Evolutionary conservation across 208 protist genomes (phyloP).

Genomic region (Trypanosoma caninum): DNA sequence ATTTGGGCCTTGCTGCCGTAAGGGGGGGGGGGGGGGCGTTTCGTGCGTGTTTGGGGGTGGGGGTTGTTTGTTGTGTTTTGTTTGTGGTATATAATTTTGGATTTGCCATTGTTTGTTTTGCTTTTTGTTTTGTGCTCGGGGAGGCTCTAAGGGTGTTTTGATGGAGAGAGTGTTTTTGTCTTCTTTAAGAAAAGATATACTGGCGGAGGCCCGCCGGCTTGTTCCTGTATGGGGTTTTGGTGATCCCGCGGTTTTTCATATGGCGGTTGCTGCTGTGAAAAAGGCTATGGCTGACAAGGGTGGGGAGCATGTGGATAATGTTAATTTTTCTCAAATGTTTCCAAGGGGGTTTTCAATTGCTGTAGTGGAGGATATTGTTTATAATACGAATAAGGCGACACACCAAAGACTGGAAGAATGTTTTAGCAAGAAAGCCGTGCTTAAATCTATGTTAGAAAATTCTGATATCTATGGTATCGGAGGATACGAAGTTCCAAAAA

Average conservation of each 20-base stretch:
- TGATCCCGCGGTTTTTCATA: conserved; percentile 26
- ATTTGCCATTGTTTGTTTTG: not conserved
- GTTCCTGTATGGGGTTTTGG: conserved; percentile 44
- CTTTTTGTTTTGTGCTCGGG: not conserved
- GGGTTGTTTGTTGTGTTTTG: too few relatives aligned
- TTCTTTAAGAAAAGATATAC: conserved; percentile 22
- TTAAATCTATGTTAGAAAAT: conserved; percentile 45
- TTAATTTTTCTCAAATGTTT: conserved; percentile 40
- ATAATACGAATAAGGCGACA: conserved; percentile 32
- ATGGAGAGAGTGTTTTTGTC: not conserved
- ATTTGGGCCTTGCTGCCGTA: too few relatives aligned
- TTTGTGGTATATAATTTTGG: too few relatives aligned
- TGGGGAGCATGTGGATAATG: not conserved
- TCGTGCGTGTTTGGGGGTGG: too few relatives aligned
- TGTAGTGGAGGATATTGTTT: conserved; percentile 64
- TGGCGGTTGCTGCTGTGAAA: conserved; percentile 20
- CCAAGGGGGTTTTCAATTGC: conserved; percentile 52
- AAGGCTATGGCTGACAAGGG: not conserved
- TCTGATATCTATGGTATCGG: conserved; percentile 46
- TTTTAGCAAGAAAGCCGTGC: conserved; percentile 53
- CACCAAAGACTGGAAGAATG: conserved; percentile 39
- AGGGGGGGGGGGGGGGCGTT: too few relatives aligned
- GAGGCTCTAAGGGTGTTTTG: not conserved
- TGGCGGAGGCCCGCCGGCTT: conserved; percentile 37
- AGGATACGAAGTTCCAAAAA: conserved; percentile 32